Conservation (phyloP, 768 basidiomycete species). For the Podaxis pistillaris region DNA sequence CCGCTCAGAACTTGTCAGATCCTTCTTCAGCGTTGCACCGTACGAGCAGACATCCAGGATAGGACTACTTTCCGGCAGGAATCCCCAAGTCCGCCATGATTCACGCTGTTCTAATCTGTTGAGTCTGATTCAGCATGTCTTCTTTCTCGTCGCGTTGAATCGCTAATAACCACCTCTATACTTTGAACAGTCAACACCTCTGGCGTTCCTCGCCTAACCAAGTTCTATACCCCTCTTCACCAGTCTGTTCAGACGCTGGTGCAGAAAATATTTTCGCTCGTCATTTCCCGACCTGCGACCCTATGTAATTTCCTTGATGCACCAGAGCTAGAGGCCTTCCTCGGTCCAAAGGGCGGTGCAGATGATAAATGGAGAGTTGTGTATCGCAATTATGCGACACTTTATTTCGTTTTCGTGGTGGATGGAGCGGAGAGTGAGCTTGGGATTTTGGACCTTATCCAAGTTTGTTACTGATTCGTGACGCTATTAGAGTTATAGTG, state of each 20-base stretch:
- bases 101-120: slow-evolving; percentile 85
- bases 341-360: slow-evolving; percentile 48
- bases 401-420: slow-evolving; percentile 97
- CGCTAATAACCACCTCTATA: slow-evolving; percentile 9
- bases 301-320: slow-evolving; percentile 98
- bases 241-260: slow-evolving; percentile 68
- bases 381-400: slow-evolving; percentile 93
- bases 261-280: slow-evolving; percentile 86
- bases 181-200: slow-evolving; percentile 79
- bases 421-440: slow-evolving; percentile 96
- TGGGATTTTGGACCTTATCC: slow-evolving; percentile 93
- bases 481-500: background rate
- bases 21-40: background rate
- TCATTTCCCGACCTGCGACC: slow-evolving; percentile 75
- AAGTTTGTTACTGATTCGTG: slow-evolving; percentile 50
- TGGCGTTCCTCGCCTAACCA: slow-evolving; percentile 79
- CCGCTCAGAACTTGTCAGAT: background rate
- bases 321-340: slow-evolving; percentile 76
- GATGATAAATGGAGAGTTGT: slow-evolving; percentile 82
- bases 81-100: slow-evolving; percentile 50
- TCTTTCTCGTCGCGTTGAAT: slow-evolving; percentile 3
- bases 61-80: background rate
- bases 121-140: slow-evolving; percentile 25
- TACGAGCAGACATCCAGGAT: background rate
- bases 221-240: slow-evolving; percentile 84